These are phyloP conservation scores for Crithidia expoeki DNA, from an alignment of 208 protist genomes.

Conservation along the genomic window DNA sequence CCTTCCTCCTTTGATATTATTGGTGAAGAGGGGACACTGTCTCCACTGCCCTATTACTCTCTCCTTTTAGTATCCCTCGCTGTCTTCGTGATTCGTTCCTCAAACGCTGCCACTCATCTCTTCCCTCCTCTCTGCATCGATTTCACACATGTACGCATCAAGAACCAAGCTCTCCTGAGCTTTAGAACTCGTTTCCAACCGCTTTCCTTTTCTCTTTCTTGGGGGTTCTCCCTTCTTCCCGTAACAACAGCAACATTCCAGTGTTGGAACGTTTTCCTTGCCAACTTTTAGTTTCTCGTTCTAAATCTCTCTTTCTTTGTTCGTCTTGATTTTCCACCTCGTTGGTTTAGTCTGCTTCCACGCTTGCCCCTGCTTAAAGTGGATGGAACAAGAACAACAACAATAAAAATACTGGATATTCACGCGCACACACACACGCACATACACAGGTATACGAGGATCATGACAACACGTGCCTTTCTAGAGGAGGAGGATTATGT, in stretches of 20 bases:
- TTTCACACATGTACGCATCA: neutral
- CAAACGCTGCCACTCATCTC: neutral
- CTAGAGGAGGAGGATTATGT: conserved; percentile 23
- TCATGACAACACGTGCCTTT: conserved; percentile 16
- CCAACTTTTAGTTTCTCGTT: neutral
- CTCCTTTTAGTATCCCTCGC: neutral
- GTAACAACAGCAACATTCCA: conserved; percentile 3
- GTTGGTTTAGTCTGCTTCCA: neutral
- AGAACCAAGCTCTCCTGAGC: neutral
- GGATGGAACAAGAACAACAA: too few species aligned
- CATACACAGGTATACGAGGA: neutral
- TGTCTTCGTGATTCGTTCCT: neutral
- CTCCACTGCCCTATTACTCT: too few species aligned
- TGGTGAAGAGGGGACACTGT: too few species aligned
- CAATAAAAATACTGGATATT: neutral
- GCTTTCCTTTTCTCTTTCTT: neutral
- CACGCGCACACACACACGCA: neutral
- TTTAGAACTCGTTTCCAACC: neutral
- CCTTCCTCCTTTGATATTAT: too few species aligned
- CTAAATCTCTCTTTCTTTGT: neutral
- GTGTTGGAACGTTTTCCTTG: conserved; percentile 9
- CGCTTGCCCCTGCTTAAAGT: neutral
- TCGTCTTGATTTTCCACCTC: neutral
- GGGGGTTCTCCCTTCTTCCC: neutral
- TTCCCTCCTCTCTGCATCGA: neutral